These are phyloP conservation scores for Cutaneotrichosporon spelunceum DNA, from an alignment of 1,284 basidiomycete genomes.

Conservation along the genomic window DNA sequence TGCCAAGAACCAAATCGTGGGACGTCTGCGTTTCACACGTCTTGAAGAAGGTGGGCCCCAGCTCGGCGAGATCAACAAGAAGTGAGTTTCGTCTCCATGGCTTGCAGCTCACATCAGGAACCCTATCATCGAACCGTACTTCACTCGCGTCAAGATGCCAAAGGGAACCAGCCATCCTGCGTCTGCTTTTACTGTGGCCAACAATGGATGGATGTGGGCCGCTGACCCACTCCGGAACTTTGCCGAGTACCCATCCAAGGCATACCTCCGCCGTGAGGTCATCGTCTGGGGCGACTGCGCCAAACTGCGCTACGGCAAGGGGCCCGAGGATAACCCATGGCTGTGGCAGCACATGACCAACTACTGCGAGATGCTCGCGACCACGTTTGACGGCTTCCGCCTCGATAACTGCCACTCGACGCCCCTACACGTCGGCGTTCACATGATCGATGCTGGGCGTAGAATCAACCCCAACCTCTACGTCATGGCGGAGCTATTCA, in stretches of 20 bases:
- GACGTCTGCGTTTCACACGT: conserved; percentile 73
- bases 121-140: conserved; percentile 82
- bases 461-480: conserved; percentile 86
- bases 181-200: conserved; percentile 74
- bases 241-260: conserved; percentile 89
- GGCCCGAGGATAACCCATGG: conserved; percentile 81
- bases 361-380: conserved; percentile 76
- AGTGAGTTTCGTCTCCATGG: conserved; percentile 55
- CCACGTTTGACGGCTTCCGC: conserved; percentile 87
- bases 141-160: conserved; percentile 68
- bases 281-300: conserved; percentile 98
- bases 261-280: conserved; percentile 91
- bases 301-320: conserved; percentile 85
- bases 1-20: conserved; percentile 70
- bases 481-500: conserved; percentile 94
- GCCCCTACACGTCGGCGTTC: conserved; percentile 85
- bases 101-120: conserved; percentile 54
- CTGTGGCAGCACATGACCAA: conserved; percentile 90
- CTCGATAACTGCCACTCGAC: conserved; percentile 99
- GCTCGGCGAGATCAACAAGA: conserved; percentile 71
- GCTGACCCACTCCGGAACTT: conserved; percentile 94
- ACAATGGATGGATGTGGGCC: conserved; percentile 99
- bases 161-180: conserved; percentile 63
- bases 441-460: conserved; percentile 86
- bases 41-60: conserved; percentile 78